Conservation (phyloP, 2,329 filamentous ascomycete species). For the Aspergillus pseudotamarii region DNA sequence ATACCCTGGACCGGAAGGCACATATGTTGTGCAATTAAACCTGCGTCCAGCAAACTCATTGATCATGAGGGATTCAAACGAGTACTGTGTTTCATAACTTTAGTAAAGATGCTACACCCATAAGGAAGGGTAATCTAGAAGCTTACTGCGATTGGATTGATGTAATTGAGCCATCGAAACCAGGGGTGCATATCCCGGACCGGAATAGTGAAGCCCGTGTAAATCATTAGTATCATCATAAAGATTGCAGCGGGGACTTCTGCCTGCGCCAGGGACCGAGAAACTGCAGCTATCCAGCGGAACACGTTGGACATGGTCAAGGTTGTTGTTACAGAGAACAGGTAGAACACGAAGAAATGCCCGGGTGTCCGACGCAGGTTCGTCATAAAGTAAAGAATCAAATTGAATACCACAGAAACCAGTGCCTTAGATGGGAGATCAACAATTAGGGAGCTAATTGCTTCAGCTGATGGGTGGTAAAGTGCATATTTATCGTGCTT, state of each 20-base stretch:
- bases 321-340: conserved; percentile 73
- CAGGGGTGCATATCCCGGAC: conserved; percentile 71
- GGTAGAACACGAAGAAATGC: conserved; percentile 81
- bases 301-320: conserved; percentile 85
- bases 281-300: conserved; percentile 74
- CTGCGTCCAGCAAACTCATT: conserved; percentile 75
- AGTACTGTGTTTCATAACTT: conserved; percentile 52
- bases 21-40: conserved; percentile 55
- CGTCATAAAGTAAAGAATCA: conserved; percentile 84
- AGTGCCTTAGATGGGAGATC: conserved; percentile 80
- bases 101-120: background rate
- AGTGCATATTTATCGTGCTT: conserved; percentile 85
- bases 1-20: conserved; percentile 50
- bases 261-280: conserved; percentile 65
- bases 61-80: conserved; percentile 79
- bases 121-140: background rate
- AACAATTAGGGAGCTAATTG: conserved; percentile 79
- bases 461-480: conserved; percentile 90
- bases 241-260: conserved; percentile 59
- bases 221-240: conserved; percentile 49
- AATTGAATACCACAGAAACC: conserved; percentile 74
- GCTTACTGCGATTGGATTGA: conserved; percentile 68
- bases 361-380: conserved; percentile 74
- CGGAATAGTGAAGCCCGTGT: conserved; percentile 51
- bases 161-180: conserved; percentile 81